Evolutionary conservation across 441 rosid species (phyloP).

Genomic region (Euphorbia celastroides): DNA sequence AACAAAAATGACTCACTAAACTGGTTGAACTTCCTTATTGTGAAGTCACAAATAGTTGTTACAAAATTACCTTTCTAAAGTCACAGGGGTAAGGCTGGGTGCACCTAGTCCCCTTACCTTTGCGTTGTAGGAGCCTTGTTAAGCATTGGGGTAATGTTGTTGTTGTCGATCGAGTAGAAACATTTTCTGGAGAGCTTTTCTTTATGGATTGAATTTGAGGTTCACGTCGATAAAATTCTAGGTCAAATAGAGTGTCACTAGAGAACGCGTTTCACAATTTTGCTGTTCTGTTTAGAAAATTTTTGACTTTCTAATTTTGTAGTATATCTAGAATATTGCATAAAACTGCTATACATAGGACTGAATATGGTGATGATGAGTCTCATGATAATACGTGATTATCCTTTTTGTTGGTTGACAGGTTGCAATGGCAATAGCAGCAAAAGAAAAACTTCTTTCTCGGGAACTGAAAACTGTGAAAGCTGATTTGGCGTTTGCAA

Average conservation of each 20-base stretch:
- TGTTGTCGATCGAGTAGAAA: no score
- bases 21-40: no score
- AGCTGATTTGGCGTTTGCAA: constrained; percentile 92
- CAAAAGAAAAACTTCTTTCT: constrained; percentile 92
- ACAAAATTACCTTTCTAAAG: no score
- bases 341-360: background rate
- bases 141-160: no score
- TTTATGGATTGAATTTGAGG: background rate
- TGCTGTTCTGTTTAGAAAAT: background rate
- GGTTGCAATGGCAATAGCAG: constrained; percentile 99
- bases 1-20: no score
- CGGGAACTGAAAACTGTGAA: constrained; percentile 92
- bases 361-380: background rate
- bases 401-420: constrained; percentile 29
- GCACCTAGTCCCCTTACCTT: no score
- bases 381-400: constrained; percentile 29
- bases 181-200: no score
- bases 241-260: background rate
- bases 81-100: no score
- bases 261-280: background rate
- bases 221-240: background rate
- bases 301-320: background rate
- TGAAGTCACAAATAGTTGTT: no score
- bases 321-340: background rate
- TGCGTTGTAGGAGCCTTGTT: no score